Base-by-base conservation (phyloP, 257 asterid species). In the Linderniella brevidens region DNA sequence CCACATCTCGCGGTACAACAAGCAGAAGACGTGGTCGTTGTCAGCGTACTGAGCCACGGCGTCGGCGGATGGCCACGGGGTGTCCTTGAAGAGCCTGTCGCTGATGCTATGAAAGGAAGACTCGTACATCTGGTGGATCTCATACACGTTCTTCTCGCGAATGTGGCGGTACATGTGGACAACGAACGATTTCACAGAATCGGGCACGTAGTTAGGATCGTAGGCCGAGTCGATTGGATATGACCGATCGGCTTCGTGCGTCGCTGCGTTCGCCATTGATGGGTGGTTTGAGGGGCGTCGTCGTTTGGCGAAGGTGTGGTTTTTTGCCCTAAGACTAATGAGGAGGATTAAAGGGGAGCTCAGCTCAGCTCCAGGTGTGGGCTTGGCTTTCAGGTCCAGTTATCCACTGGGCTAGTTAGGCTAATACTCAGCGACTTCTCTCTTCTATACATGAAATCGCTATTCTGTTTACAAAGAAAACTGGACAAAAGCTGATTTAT, bases 1-100 rank as follows among this genome's bases (percentile, higher is more conserved):
- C 94, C 96, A 90, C 94, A 90, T 90, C 71, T 90, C 99, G 0
- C 93, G 93, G 46, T 90, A 90, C 36, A 90, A 79, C 80, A 90
- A 73, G 68, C 98, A 76, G 54, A 90, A 90, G 0, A 90, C 98
- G 20, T 79, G 96, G 51, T 90, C 99, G 37, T 90, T 81, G 36
- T 90, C 99, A 17, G 84, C 93, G 61, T 64, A 77, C 10, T 77
- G 58, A 2, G 96, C 76, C 17, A 90, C 93, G 15, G 94, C 87
- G 11, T 90, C 99, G 6, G 75, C 99, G 18, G 92, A 76, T 4
- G 99, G 99, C 96, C 99, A 85, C 1, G 94, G 86, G 5, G 77
- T 55, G 37, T 90, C 94, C 70, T 90, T 90, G 61, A 90, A 90
- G 50, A 90, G 58, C 41, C 96, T 73, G 12, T 90, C 96, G 67